Conservation (phyloP, 257 asterid genomes). For the Solanum tacnaense region DNA sequence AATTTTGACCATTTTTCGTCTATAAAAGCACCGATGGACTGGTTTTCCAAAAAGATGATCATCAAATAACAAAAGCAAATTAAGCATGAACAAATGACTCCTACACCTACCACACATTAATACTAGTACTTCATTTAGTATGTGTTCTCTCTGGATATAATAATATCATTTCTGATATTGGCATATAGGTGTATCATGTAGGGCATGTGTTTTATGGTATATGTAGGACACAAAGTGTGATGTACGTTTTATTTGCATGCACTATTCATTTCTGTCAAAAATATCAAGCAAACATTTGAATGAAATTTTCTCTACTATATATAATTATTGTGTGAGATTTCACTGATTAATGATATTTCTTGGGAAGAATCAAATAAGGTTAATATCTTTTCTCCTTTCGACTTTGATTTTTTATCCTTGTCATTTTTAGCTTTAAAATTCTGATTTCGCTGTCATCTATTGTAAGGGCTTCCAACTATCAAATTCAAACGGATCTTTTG, state of each 20-base stretch:
- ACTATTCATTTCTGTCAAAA: not conserved
- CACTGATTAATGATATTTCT: too few species aligned
- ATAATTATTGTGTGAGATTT: not conserved
- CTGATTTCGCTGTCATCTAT: too few species aligned
- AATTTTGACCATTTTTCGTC: too few species aligned
- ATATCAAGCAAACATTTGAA: not conserved
- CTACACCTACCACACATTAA: not conserved
- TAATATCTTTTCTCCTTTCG: too few species aligned
- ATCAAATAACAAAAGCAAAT: not conserved
- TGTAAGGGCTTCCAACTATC: too few species aligned
- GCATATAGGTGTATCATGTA: not conserved
- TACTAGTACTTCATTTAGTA: not conserved
- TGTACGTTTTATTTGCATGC: not conserved
- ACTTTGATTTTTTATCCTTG: too few species aligned
- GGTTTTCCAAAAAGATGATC: not conserved
- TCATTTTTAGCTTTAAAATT: too few species aligned
- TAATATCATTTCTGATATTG: not conserved
- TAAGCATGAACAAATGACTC: not conserved
- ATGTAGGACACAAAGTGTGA: not conserved
- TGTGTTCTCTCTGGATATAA: not conserved
- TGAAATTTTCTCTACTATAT: not conserved
- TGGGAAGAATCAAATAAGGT: too few species aligned
- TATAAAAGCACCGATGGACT: not conserved
- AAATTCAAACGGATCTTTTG: too few species aligned
- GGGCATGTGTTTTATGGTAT: not conserved